These are phyloP conservation scores for Entoloma clypeatum DNA, from an alignment of 1,284 basidiomycete genomes.

Conservation along the genomic window DNA sequence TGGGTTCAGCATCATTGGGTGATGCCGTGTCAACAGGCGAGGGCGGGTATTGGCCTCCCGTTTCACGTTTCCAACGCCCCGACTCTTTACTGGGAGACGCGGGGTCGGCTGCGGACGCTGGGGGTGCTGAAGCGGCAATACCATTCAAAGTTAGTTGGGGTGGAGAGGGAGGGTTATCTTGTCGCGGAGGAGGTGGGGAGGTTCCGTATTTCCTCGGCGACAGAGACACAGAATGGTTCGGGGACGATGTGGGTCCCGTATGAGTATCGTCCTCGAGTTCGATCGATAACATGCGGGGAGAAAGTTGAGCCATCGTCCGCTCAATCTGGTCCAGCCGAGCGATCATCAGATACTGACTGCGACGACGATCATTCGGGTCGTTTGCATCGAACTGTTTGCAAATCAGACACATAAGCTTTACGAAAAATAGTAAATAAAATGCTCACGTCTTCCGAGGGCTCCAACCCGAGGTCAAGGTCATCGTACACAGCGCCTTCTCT, in stretches of 20 bases:
- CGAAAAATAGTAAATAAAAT: conserved; percentile 3
- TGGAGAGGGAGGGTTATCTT: conserved; percentile 38
- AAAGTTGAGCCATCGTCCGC: conserved; percentile 66
- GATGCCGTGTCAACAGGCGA: conserved; percentile 22
- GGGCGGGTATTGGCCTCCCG: conserved; percentile 43
- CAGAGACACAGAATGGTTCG: conserved; percentile 31
- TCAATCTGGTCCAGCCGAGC: conserved; percentile 74
- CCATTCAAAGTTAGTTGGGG: too few relatives aligned
- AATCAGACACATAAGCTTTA: conserved; percentile 9
- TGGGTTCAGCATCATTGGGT: conserved; percentile 30
- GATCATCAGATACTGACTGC: conserved; percentile 67
- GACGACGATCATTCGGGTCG: conserved; percentile 66
- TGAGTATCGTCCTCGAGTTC: conserved; percentile 42
- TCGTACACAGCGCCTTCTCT: conserved; percentile 67
- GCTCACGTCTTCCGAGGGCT: conserved; percentile 46
- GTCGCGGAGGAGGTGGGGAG: too few relatives aligned
- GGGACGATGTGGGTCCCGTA: conserved; percentile 26
- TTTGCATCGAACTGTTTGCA: conserved; percentile 53
- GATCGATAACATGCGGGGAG: conserved; percentile 53
- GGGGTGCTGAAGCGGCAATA: conserved; percentile 29
- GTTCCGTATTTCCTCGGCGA: conserved; percentile 29
- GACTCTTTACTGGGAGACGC: conserved; percentile 37
- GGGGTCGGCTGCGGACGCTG: conserved; percentile 19
- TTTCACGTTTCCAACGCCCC: conserved; percentile 47
- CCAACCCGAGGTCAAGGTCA: conserved; percentile 65